phyloP scores from a whole-genome alignment of 441 rosid genomes.

The Arabidopsis hybrid region DNA sequence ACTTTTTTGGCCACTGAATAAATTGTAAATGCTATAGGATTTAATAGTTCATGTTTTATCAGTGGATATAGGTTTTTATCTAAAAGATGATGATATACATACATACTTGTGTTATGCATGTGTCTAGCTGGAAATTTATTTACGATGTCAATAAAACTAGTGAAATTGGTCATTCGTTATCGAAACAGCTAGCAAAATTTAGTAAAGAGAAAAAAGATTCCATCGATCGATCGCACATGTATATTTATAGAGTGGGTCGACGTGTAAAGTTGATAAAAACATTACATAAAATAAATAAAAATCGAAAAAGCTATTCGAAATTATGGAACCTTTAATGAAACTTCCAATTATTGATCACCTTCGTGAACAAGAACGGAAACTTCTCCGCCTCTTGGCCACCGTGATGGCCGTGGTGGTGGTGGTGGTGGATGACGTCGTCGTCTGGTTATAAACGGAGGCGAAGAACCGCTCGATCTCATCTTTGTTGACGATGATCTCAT shows the following conservation, averaged over 20 bases:
- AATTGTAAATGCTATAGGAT: background rate
- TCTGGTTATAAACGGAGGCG: slow-evolving; percentile 41
- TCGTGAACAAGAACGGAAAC: slow-evolving; percentile 43
- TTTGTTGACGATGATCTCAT: slow-evolving; percentile 40
- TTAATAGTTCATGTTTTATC: background rate
- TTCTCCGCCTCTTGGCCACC: slow-evolving; percentile 40
- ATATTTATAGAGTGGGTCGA: slow-evolving; percentile 42
- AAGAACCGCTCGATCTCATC: slow-evolving; percentile 45
- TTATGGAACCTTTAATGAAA: slow-evolving; percentile 42
- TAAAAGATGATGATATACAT: slow-evolving; percentile 7
- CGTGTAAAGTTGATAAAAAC: slow-evolving; percentile 46
- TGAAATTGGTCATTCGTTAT: slow-evolving; percentile 6
- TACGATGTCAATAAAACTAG: slow-evolving; percentile 4
- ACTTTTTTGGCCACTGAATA: background rate
- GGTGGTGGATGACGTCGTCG: slow-evolving; percentile 24
- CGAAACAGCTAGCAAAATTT: slow-evolving; percentile 21
- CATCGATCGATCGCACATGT: slow-evolving; percentile 39
- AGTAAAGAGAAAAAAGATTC: slow-evolving; percentile 28
- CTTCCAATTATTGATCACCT: slow-evolving; percentile 30
- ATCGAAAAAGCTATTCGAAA: slow-evolving; percentile 36
- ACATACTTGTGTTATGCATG: slow-evolving; percentile 4
- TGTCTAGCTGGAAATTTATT: background rate
- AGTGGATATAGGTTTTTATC: background rate
- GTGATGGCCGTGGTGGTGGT: slow-evolving; percentile 22
- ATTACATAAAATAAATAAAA: slow-evolving; percentile 36